Conservation (phyloP, 1,284 basidiomycete species). For the Sporisorium scitamineum region DNA sequence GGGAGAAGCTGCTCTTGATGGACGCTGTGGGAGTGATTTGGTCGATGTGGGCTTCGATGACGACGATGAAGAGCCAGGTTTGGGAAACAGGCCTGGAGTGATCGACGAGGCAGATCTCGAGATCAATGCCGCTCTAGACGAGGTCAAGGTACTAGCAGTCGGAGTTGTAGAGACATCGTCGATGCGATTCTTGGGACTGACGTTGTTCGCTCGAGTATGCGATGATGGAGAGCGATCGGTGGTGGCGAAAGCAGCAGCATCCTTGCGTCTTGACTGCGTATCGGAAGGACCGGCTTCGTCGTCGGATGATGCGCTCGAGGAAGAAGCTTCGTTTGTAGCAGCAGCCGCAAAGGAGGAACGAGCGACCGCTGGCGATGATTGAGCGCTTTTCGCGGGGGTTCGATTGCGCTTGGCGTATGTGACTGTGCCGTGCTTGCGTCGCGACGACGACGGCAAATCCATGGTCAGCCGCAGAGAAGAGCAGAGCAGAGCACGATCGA, state of each 20-base stretch:
- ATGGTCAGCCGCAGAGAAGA: constrained; percentile 9
- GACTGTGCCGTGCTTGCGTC: constrained; percentile 27
- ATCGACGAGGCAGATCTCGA: constrained; percentile 10
- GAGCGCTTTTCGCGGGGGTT: constrained; percentile 1
- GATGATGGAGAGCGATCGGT: constrained; percentile 7
- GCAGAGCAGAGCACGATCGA: neutral
- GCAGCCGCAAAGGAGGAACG: neutral
- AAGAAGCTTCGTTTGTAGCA: neutral
- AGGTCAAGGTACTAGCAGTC: neutral
- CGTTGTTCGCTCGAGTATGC: neutral
- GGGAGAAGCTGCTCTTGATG: constrained; percentile 30
- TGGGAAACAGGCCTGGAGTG: constrained; percentile 17
- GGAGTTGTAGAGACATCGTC: constrained; percentile 8
- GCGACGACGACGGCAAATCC: constrained; percentile 27
- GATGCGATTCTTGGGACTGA: constrained; percentile 7
- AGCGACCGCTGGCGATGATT: constrained; percentile 18
- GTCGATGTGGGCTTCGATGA: constrained; percentile 10
- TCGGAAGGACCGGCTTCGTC: constrained; percentile 18
- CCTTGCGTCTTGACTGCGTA: neutral
- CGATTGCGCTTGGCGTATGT: constrained; percentile 39
- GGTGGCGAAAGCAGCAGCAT: neutral
- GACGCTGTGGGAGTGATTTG: constrained; percentile 30
- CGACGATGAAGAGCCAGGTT: constrained; percentile 14
- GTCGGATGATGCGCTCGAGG: constrained; percentile 30
- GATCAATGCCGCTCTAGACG: constrained; percentile 6